A percentile compares a stretch with the other conserved stretches of the same genome.
These are phyloP conservation scores for Stereocaulon alpinum DNA, from an alignment of 495 filamentous ascomycete species.

Conservation along the genomic window DNA sequence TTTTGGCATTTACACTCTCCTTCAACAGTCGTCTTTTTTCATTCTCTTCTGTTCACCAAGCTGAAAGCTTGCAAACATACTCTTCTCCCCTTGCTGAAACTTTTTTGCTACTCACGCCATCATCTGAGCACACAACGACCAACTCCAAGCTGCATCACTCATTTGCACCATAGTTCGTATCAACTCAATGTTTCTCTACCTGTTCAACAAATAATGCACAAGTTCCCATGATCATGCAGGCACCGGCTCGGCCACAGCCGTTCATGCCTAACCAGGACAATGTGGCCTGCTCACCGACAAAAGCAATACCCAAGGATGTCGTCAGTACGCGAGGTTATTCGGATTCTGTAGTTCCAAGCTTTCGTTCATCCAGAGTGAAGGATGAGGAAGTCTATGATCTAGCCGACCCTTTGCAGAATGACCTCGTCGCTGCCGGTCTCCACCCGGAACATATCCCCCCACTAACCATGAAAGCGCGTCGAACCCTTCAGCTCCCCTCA, in stretches of 20 bases:
- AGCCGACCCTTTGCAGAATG: neutral
- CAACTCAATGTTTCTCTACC: neutral
- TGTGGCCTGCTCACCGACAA: neutral
- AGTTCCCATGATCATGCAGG: constrained; percentile 6
- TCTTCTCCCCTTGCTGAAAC: neutral
- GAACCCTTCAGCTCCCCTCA: constrained; percentile 27
- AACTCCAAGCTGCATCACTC: neutral
- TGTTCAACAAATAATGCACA: constrained; percentile 1
- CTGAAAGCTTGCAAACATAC: too few species aligned
- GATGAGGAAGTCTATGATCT: neutral
- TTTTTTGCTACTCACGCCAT: neutral
- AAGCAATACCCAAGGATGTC: neutral
- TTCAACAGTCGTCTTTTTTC: neutral
- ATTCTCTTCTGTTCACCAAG: neutral
- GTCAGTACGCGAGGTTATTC: constrained; percentile 12
- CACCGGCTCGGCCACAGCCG: constrained; percentile 9
- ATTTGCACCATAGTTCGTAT: neutral
- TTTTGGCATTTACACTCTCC: neutral
- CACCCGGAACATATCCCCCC: neutral
- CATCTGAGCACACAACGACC: neutral
- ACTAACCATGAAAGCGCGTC: constrained; percentile 6
- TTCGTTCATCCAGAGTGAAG: constrained; percentile 7
- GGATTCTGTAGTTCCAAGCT: constrained; percentile 13
- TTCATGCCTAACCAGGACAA: constrained; percentile 2
- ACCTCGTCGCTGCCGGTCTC: neutral